Evolutionary conservation across 176 grass and related monocot genomes (phyloP).

Genomic region (Hordeum marinum): DNA sequence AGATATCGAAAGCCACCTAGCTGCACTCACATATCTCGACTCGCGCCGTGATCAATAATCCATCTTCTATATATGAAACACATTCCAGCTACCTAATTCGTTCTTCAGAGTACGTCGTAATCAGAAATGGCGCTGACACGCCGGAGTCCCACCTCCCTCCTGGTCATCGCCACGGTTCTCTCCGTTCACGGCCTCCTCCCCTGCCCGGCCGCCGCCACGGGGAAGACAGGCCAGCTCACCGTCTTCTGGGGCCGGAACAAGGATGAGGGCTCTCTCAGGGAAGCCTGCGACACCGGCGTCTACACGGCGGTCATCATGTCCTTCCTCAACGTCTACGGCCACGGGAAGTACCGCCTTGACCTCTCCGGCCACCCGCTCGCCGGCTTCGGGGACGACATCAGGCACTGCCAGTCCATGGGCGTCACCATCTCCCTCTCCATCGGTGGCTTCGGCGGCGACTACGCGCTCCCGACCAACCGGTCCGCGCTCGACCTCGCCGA

Average conservation of each 20-base stretch:
- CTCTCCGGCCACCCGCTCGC: neutral
- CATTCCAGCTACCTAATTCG: neutral
- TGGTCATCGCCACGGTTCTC: neutral
- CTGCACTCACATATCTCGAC: neutral
- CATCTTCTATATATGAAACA: neutral
- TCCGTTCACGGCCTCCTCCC: neutral
- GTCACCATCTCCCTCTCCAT: conserved; percentile 1
- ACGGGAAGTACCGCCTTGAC: neutral
- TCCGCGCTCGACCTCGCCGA: conserved; percentile 1
- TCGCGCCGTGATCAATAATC: neutral
- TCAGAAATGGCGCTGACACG: neutral
- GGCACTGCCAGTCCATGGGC: conserved; percentile 12
- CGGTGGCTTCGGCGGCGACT: neutral
- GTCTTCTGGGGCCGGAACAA: conserved; percentile 14
- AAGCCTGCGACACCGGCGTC: neutral
- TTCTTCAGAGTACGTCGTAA: neutral
- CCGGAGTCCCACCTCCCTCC: neutral
- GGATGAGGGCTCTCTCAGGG: conserved; percentile 3
- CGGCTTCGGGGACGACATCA: conserved; percentile 14
- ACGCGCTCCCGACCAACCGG: neutral
- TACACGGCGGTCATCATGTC: neutral
- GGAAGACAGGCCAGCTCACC: neutral
- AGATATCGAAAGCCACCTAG: neutral
- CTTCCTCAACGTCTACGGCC: conserved; percentile 10
- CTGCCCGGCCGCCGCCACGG: neutral